Evolutionary conservation across 2,329 filamentous ascomycete genomes (phyloP), one percentile per base, ranked within the genome.

Genomic region (Corniculantispora saksenae): DNA sequence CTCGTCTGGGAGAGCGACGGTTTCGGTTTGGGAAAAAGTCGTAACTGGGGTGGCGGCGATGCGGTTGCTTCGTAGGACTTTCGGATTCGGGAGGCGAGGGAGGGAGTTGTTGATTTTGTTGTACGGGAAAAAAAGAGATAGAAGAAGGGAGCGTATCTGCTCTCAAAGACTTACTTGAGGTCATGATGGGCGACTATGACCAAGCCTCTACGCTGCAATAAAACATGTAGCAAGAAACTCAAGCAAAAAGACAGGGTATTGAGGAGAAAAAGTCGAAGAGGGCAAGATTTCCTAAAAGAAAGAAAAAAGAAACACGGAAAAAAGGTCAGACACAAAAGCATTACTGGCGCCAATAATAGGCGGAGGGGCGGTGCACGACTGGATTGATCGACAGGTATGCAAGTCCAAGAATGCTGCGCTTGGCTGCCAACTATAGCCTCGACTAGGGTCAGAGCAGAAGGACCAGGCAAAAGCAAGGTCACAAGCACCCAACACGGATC

Each of bases 151-250:
- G 72, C 62, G 75, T 70, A 66, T 75, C 73, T 61, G 76, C 74
- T 72, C 77, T 74, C 70, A 76, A 74, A 67, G 77, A 81, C 79
- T 81, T 82, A 79, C 77, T 78, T 71, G 80, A 80, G 74, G 79
- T 76, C 79, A 81, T 82, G 70, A 71, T 77, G 76, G 75, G 75
- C 72, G 74, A 73, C 61, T 66, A 72, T 71, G 70, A 73, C 69
- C 66, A 68, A 71, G 72, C 64, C 69, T 68, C 72, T 48, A 71
- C 70, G 70, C 71, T 70, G 35, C 59, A 58, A 40, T 25, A 65
- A 47, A 59, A 43, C 57, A 65, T 65, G 56, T 59, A 61, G 48
- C 56, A 61, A 50, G 54, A 65, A 48, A 32, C 63, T 55, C 47
- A 56, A 56, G 63, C 29, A 55, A 57, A 65, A 65, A 12, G 63